Conservation (phyloP, 495 filamentous ascomycete genomes). For the Saxophila tyrrhenica region DNA sequence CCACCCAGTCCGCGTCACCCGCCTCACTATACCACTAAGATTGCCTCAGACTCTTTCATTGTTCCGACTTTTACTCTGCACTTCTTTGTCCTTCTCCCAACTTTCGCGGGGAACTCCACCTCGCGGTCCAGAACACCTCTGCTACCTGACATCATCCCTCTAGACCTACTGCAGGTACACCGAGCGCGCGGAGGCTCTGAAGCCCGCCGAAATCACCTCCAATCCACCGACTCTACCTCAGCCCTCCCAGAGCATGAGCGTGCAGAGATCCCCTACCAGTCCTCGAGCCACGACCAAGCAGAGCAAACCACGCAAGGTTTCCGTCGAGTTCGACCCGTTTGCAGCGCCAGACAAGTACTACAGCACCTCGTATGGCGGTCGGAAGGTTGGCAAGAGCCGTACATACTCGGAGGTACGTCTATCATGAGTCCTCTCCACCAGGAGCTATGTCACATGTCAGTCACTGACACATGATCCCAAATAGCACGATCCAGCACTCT, state of each 20-base stretch:
- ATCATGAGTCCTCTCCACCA: not conserved
- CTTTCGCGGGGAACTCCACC: not conserved
- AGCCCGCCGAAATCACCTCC: not conserved
- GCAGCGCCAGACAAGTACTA: constrained; percentile 38
- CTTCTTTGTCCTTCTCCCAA: not conserved
- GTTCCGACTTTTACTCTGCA: not conserved
- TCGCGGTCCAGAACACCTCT: not conserved
- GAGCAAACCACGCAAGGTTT: constrained; percentile 1
- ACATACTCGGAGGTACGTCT: constrained; percentile 37
- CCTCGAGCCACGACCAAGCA: constrained; percentile 8
- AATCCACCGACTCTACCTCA: not conserved
- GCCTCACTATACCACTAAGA: not conserved
- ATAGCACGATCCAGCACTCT: not conserved
- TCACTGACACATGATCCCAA: not conserved
- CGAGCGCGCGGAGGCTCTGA: not conserved
- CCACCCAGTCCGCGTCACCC: not conserved
- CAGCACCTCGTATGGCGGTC: constrained; percentile 28
- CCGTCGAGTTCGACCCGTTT: constrained; percentile 31
- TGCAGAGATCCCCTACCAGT: constrained; percentile 10
- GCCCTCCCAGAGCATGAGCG: constrained; percentile 3
- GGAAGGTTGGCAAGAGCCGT: constrained; percentile 29
- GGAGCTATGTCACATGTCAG: not conserved
- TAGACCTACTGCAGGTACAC: not conserved
- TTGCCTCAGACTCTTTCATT: not conserved
- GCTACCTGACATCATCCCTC: not conserved